Evolutionary conservation across 208 protist genomes (phyloP), one percentile per base, ranked within the genome.

Genomic region (Crithidia expoeki): DNA sequence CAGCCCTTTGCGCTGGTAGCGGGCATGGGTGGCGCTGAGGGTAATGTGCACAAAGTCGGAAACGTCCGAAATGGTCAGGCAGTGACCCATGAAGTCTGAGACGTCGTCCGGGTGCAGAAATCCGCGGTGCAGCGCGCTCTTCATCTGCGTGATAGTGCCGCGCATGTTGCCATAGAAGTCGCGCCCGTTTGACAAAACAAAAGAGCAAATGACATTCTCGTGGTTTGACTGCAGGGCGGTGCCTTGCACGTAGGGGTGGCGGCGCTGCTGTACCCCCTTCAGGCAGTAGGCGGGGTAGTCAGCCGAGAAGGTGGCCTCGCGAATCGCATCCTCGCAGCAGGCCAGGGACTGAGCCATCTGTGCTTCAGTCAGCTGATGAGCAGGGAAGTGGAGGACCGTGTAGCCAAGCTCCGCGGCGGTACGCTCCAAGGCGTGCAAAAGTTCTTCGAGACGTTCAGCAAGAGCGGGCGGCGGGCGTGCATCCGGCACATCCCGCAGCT

Each of bases 11-110:
- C 80, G 71, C 52, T 89, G 87, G 44, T 88, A 79, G 21, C 67
- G 40, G 4, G 49, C 46, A 63, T 93, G 87, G 19, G 90, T 95
- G n/a, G 90, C 90, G 71, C 79, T 93, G 47, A 95, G 78, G 28
- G 84, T 93, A 52, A 95, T 83, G 79, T 95, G 90, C 10, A 95
- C 87, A 71, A 95, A 90, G 66, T 93, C 87, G 27, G 81, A 84
- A 0, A 93, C 77, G 69, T 95, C 87, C 2, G 62, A 69, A 57
- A 95, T 80, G 33, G 67, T 59, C 40, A 89, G 65, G 68, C 85
- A 93, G 11, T 79, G 52, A 21, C 38, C 65, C 86, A 89, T 88
- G 72, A 79, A 82, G 9, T 69, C 38, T n/a, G 83, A 83, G 38
- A 83, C 52, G 17, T 69, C 64, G 0, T 30, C 32, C 34, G 53